Conservation (phyloP, 768 basidiomycete genomes). For the Leccinum pellstonianum region DNA sequence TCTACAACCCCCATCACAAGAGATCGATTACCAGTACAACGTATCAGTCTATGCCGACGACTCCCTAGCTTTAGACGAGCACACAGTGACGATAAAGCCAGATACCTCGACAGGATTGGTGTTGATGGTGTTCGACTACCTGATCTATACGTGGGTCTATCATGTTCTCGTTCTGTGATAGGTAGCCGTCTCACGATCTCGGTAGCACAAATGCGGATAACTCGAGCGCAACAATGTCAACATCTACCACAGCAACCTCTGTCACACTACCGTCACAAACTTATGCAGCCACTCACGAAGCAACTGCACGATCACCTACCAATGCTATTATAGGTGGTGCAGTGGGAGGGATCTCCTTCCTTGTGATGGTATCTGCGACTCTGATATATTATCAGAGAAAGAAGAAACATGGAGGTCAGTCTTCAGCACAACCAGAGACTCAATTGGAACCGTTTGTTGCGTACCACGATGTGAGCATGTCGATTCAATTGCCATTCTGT, state of each 20-base stretch:
- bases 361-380: background rate
- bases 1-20: background rate
- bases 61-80: constrained; percentile 8
- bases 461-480: background rate
- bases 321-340: constrained; percentile 9
- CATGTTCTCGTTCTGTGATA: background rate
- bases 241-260: background rate
- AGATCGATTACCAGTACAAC: constrained; percentile 14
- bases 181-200: background rate
- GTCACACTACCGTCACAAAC: background rate
- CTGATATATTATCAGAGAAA: background rate
- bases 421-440: background rate
- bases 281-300: background rate
- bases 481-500: no score
- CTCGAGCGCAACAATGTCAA: no score
- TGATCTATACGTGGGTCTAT: constrained; percentile 12
- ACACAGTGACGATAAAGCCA: constrained; percentile 9
- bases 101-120: background rate
- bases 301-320: background rate
- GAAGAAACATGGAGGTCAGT: background rate
- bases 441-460: background rate
- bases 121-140: constrained; percentile 19
- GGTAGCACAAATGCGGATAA: background rate
- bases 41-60: constrained; percentile 14
- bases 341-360: constrained; percentile 1